Conservation (phyloP, 345 rosid genomes). For the Lepidium didymum region DNA sequence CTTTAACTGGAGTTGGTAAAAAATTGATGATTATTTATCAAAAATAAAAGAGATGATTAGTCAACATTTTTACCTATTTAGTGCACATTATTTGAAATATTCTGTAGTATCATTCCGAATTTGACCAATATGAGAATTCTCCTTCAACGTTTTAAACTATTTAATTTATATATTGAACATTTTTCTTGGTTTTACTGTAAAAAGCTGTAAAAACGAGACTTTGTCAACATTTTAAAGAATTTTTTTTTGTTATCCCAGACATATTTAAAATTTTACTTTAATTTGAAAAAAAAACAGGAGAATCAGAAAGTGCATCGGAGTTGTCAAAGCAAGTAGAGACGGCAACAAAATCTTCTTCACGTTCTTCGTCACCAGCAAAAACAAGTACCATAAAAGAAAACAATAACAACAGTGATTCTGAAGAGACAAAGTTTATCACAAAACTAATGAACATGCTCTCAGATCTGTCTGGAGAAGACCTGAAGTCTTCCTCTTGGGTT, state of each 20-base stretch:
- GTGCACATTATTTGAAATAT: neutral
- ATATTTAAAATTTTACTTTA: constrained; percentile 7
- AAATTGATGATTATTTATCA: neutral
- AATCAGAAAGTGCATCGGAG: constrained; percentile 30
- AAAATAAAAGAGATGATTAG: neutral
- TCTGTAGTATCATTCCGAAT: neutral
- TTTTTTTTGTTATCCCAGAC: neutral
- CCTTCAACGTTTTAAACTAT: neutral
- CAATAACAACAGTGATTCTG: constrained; percentile 8
- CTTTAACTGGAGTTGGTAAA: neutral
- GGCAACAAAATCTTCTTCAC: constrained; percentile 17
- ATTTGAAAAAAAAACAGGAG: constrained; percentile 30
- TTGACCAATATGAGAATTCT: neutral
- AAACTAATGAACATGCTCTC: constrained; percentile 37
- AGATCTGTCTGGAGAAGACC: constrained; percentile 41
- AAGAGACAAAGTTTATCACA: constrained; percentile 23
- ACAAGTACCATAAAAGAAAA: constrained; percentile 24
- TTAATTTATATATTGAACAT: neutral
- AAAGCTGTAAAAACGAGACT: constrained; percentile 13
- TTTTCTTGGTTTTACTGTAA: constrained; percentile 15
- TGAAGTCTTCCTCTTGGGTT: constrained; percentile 39
- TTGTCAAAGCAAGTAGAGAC: constrained; percentile 24
- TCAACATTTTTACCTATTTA: neutral
- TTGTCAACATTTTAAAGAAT: constrained; percentile 1
- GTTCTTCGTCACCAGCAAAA: constrained; percentile 21